These are phyloP conservation scores for Aspergillus unguis DNA, from an alignment of 2,329 filamentous ascomycete genomes.

Conservation along the genomic window DNA sequence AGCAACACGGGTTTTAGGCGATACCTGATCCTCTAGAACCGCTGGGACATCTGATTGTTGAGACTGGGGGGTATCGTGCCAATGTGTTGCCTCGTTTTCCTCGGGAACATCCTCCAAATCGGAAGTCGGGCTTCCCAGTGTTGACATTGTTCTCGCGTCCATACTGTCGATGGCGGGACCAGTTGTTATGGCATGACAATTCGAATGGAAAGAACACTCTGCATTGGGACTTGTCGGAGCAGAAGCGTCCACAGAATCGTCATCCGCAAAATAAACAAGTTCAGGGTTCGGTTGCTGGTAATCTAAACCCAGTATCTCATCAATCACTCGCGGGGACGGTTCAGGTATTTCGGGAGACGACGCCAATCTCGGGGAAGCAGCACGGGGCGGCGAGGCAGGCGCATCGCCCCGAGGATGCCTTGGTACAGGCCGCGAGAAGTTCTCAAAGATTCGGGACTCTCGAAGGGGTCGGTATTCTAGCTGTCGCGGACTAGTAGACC, in stretches of 20 bases:
- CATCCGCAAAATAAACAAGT: conserved; percentile 25
- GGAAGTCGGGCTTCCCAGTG: conserved; percentile 39
- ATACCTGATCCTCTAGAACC: conserved; percentile 18
- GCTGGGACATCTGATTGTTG: conserved; percentile 19
- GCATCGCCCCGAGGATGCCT: conserved; percentile 40
- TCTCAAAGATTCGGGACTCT: conserved; percentile 47
- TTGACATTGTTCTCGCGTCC: conserved; percentile 38
- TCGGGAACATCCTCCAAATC: conserved; percentile 47
- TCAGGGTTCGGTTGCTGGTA: conserved; percentile 31
- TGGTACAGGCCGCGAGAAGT: conserved; percentile 54
- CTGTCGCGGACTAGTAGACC: conserved; percentile 23
- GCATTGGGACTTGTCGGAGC: conserved; percentile 21
- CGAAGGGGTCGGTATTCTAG: conserved; percentile 22
- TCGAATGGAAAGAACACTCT: conserved; percentile 30
- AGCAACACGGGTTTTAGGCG: conserved; percentile 11
- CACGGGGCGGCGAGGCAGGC: conserved; percentile 39
- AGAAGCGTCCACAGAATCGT: conserved; percentile 12
- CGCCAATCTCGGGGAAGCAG: conserved; percentile 33
- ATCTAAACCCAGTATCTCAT: conserved; percentile 38
- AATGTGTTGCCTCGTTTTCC: conserved; percentile 40
- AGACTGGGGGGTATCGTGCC: conserved; percentile 31
- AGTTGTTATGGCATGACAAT: conserved; percentile 42
- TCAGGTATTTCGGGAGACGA: conserved; percentile 31
- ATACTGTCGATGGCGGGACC: conserved; percentile 38
- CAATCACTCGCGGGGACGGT: conserved; percentile 39